phyloP scores from a whole-genome alignment of 306 rosid genomes.

The Lotus japonicus region DNA sequence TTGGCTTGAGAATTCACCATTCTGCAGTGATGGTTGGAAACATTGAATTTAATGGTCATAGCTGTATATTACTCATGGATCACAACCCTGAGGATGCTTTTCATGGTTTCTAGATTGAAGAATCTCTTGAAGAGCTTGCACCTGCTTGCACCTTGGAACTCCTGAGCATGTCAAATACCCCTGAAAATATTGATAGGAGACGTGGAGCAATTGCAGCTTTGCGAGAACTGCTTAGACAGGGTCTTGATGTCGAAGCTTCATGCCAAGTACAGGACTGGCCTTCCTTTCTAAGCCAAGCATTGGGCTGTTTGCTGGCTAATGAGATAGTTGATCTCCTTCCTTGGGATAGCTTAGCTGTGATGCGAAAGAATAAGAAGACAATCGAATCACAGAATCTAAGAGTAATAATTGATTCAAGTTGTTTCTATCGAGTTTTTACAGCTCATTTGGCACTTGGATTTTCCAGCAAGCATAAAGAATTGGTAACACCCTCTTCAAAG shows the following conservation, averaged over 20 bases:
- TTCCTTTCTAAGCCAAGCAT: slow-evolving; percentile 78
- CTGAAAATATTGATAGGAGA: slow-evolving; percentile 74
- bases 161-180: slow-evolving; percentile 61
- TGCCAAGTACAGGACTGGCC: slow-evolving; percentile 96
- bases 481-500: slow-evolving; percentile 54
- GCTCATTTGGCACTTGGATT: slow-evolving; percentile 90
- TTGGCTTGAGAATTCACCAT: neutral
- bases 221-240: slow-evolving; percentile 91
- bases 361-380: slow-evolving; percentile 88
- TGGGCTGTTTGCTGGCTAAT: slow-evolving; percentile 59
- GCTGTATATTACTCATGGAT: slow-evolving; percentile 17
- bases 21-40: neutral
- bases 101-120: slow-evolving; percentile 68
- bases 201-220: slow-evolving; percentile 89
- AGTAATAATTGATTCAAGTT: slow-evolving; percentile 69
- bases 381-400: slow-evolving; percentile 91
- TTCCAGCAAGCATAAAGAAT: slow-evolving; percentile 70
- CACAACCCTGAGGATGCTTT: slow-evolving; percentile 21
- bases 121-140: slow-evolving; percentile 97
- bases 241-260: slow-evolving; percentile 79
- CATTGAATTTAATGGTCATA: neutral
- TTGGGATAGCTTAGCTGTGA: slow-evolving; percentile 70
- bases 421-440: slow-evolving; percentile 65
- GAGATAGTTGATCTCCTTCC: slow-evolving; percentile 94
- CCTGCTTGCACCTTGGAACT: slow-evolving; percentile 95